Evolutionary conservation across 305 asterid species (phyloP), one percentile per base, ranked within the genome.

Genomic region (Fraxinus nigra): DNA sequence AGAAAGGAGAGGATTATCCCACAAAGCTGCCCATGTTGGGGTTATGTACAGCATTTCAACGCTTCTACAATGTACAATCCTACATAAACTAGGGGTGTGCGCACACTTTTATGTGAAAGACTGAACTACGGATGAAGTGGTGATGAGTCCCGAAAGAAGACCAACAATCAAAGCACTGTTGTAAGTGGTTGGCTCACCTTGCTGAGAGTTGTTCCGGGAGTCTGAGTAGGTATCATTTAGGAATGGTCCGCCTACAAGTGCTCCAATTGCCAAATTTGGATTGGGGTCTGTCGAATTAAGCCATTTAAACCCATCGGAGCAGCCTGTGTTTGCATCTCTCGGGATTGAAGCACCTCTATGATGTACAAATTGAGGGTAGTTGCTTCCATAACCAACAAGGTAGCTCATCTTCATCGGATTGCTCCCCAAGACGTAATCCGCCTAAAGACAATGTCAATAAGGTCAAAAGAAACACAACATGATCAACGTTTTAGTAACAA

Each of bases 341-440:
- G 94, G 96, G 69, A 92, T 92, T 13, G 94, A 93, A 32, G 96
- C 91, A 2, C 97, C 94, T 38, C 96, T 86, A 38, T 93, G 94
- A 83, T 92, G 96, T 14, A 92, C 92, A 38, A 85, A 87, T 69
- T 65, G 87, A 26, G 97, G 97, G 40, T 86, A 90, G 59, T 87
- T 88, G 38, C 79, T 77, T 13, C 94, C 94, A 13, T 85, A 89
- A 7, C 97, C 96, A 76, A 92, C 90, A 1, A 93, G 90, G 85
- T 88, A 91, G 70, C 96, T 93, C 83, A 88, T 87, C 40, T 88
- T 75, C 89, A 86, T 93, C 0, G 88, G 90, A 70, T 90, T 93
- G 37, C 82, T 63, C 61, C 93, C 97, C 30, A 93, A 67, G 10
- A 89, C 80, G 77, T 93, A 92, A 65, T 92, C 91, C 3, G 82